Percentiles rank a stretch among this genome's conserved stretches.
phyloP scores from a whole-genome alignment of 2,329 filamentous ascomycete species.

The Verticillium alfalfae region DNA sequence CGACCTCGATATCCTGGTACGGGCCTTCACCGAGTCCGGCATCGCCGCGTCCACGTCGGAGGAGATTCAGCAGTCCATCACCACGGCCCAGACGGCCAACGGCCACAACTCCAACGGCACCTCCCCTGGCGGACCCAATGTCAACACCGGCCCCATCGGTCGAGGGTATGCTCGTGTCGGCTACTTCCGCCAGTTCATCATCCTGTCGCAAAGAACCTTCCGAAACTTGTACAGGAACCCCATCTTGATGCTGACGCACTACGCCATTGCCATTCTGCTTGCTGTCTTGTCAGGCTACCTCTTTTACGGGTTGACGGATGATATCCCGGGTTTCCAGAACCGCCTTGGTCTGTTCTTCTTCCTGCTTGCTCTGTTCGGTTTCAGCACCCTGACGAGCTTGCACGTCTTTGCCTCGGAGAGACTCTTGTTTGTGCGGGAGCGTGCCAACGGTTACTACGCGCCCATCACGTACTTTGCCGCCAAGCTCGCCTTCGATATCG shows the following conservation, averaged over 20 bases:
- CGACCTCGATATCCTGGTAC: constrained; percentile 77
- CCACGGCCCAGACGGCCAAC: constrained; percentile 62
- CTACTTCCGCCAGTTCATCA: constrained; percentile 75
- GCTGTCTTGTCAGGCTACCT: constrained; percentile 92
- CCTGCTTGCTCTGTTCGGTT: constrained; percentile 89
- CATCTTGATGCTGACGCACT: constrained; percentile 97
- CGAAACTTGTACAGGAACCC: constrained; percentile 96
- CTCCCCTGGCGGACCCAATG: constrained; percentile 37
- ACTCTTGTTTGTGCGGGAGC: constrained; percentile 84
- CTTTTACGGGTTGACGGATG: constrained; percentile 93
- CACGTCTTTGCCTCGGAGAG: constrained; percentile 91
- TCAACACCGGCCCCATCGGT: constrained; percentile 55
- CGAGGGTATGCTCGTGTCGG: constrained; percentile 80
- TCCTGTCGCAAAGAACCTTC: constrained; percentile 89
- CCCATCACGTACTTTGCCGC: constrained; percentile 90
- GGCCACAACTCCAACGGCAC: constrained; percentile 53
- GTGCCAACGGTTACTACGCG: constrained; percentile 94
- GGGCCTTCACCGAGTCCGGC: constrained; percentile 70
- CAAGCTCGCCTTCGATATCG: constrained; percentile 97
- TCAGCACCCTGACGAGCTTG: constrained; percentile 89
- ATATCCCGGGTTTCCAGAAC: constrained; percentile 97
- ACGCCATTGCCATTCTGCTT: constrained; percentile 90
- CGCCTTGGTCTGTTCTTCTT: constrained; percentile 97
- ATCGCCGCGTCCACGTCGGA: constrained; percentile 69
- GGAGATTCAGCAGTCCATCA: constrained; percentile 69